Percentiles rank a stretch among this genome's conserved stretches.
Conservation (phyloP, 768 basidiomycete species). For the Naganishia friedmannii region DNA sequence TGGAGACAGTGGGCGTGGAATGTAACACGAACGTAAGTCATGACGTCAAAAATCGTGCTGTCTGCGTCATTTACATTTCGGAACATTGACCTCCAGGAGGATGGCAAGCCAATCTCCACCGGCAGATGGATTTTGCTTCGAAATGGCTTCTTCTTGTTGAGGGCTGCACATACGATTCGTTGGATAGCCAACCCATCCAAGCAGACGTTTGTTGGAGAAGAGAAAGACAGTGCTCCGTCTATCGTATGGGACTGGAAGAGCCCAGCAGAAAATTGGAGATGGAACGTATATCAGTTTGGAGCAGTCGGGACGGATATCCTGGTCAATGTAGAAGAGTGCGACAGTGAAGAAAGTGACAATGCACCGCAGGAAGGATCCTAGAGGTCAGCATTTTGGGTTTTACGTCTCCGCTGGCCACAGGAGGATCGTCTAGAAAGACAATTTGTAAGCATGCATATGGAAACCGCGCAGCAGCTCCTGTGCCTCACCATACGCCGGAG, state of each 20-base stretch:
- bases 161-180: conserved; percentile 26
- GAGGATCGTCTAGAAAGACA: background rate
- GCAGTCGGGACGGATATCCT: no score
- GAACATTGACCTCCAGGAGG: background rate
- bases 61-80: background rate
- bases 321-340: conserved; percentile 2
- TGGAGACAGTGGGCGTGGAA: conserved; percentile 30
- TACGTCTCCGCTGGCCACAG: background rate
- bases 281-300: conserved; percentile 2
- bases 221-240: background rate
- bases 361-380: background rate
- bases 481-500: no score
- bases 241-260: conserved; percentile 21
- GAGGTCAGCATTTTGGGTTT: background rate
- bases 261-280: conserved; percentile 10
- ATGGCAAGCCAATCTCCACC: conserved; percentile 25
- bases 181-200: conserved; percentile 30
- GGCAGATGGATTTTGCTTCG: conserved; percentile 31
- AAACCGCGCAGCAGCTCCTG: no score
- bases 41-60: background rate
- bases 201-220: no score
- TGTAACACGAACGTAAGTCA: conserved; percentile 31
- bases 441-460: background rate
- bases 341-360: background rate
- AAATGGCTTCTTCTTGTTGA: conserved; percentile 27